Percentiles rank a stretch among this genome's conserved stretches.
These are phyloP conservation scores for Gelatoporia subvermispora DNA, from an alignment of 768 basidiomycete genomes.

Conservation along the genomic window DNA sequence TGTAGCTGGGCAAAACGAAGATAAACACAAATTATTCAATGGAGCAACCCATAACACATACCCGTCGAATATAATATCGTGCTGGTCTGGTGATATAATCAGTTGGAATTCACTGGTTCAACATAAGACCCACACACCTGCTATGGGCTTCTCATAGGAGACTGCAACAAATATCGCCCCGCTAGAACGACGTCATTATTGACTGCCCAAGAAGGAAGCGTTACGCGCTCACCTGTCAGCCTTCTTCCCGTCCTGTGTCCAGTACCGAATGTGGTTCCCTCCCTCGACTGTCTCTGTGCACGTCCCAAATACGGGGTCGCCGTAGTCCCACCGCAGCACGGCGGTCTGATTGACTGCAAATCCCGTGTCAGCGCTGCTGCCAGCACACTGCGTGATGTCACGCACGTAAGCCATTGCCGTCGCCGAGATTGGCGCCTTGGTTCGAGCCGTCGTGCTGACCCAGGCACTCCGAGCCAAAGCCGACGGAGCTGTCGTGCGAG, in stretches of 20 bases:
- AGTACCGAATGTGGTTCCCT: conserved; percentile 86
- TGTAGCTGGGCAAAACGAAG: conserved; percentile 43
- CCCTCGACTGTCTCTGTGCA: conserved; percentile 84
- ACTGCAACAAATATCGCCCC: conserved; percentile 72
- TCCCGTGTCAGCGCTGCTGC: background rate
- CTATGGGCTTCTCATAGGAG: conserved; percentile 68
- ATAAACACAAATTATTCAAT: conserved; percentile 2
- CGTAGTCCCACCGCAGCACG: conserved; percentile 84
- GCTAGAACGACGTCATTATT: conserved; percentile 27
- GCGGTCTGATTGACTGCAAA: conserved; percentile 70
- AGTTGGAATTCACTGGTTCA: background rate
- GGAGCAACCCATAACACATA: conserved; percentile 23
- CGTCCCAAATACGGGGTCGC: conserved; percentile 73
- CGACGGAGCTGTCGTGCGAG: conserved; percentile 49
- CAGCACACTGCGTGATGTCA: conserved; percentile 8
- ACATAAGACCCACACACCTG: conserved; percentile 33
- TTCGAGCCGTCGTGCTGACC: conserved; percentile 70
- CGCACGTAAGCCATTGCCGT: conserved; percentile 70
- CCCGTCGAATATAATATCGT: conserved; percentile 74
- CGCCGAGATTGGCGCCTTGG: conserved; percentile 78
- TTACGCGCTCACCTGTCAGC: conserved; percentile 46
- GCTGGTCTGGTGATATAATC: conserved; percentile 34
- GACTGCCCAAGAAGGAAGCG: background rate
- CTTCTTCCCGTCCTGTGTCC: conserved; percentile 67
- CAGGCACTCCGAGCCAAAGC: conserved; percentile 74